Percentiles rank a stretch among this genome's conserved stretches.
phyloP scores from a whole-genome alignment of 2,329 filamentous ascomycete species.

The Trichoderma pleuroti region DNA sequence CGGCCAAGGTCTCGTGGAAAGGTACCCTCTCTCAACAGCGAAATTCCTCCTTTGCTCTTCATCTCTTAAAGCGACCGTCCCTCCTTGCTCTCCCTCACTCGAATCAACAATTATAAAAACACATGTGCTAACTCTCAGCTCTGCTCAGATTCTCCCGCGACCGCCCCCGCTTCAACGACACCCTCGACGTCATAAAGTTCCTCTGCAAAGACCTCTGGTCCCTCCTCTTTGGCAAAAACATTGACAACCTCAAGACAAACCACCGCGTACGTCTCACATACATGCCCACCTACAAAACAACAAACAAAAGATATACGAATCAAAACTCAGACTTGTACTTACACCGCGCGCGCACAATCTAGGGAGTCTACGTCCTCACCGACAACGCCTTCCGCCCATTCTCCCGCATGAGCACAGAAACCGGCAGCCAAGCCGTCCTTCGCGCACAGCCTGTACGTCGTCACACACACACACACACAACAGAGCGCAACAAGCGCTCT shows the following conservation, averaged over 20 bases:
- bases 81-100: conserved; percentile 8
- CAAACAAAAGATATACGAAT: neutral
- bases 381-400: conserved; percentile 90
- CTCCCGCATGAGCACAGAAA: conserved; percentile 80
- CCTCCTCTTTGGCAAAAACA: conserved; percentile 90
- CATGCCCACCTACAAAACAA: neutral
- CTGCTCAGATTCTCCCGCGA: conserved; percentile 70
- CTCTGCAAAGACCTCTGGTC: conserved; percentile 98
- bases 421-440: conserved; percentile 66
- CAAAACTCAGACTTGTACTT: neutral
- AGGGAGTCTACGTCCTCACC: conserved; percentile 94
- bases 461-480: neutral
- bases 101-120: neutral
- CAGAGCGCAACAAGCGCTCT: neutral
- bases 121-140: neutral
- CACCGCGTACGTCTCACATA: conserved; percentile 61
- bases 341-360: neutral
- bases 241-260: conserved; percentile 98
- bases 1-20: conserved; percentile 85
- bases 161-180: conserved; percentile 83
- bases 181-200: conserved; percentile 95
- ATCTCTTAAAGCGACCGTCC: neutral
- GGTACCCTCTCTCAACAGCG: conserved; percentile 49
- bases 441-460: conserved; percentile 73
- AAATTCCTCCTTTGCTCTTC: neutral